Conservation (phyloP, 805 yeast species). For the Starmera amethionina region DNA sequence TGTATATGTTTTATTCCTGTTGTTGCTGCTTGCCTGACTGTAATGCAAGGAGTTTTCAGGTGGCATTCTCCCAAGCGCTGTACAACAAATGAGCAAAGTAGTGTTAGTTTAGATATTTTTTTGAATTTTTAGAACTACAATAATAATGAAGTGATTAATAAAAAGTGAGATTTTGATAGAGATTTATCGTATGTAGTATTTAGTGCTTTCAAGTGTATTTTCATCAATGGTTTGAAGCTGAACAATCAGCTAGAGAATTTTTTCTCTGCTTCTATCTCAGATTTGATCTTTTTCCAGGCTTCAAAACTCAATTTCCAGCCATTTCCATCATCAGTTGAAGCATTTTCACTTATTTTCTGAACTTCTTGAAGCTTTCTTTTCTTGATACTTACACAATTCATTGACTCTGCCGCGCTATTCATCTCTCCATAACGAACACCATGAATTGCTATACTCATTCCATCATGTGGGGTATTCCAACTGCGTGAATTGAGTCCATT, state of each 20-base stretch:
- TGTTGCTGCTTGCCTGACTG: neutral
- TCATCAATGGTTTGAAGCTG: too few species aligned
- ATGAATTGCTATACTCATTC: conserved; percentile 60
- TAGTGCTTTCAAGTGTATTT: too few species aligned
- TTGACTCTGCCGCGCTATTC: conserved; percentile 15
- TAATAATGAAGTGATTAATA: too few species aligned
- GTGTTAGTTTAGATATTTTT: too few species aligned
- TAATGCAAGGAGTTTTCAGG: neutral
- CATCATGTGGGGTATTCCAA: conserved; percentile 72
- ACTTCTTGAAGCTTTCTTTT: conserved; percentile 16
- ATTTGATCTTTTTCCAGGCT: conserved; percentile 13
- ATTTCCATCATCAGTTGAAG: conserved; percentile 1
- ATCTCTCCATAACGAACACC: conserved; percentile 23
- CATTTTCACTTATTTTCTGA: conserved; percentile 1
- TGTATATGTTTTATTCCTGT: neutral
- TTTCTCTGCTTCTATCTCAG: conserved; percentile 7
- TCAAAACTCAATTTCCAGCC: conserved; percentile 13
- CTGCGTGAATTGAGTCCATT: conserved; percentile 66
- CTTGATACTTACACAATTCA: conserved; percentile 7
- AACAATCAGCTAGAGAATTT: neutral
- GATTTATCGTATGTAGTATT: too few species aligned
- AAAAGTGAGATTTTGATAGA: too few species aligned
- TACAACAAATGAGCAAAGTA: too few species aligned
- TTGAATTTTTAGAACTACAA: too few species aligned
- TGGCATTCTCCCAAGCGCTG: too few species aligned